Percentiles rank a stretch among this genome's conserved stretches.
Evolutionary conservation across 2,329 filamentous ascomycete species (phyloP).

Genomic region (Penicillium aurantiogriseum): DNA sequence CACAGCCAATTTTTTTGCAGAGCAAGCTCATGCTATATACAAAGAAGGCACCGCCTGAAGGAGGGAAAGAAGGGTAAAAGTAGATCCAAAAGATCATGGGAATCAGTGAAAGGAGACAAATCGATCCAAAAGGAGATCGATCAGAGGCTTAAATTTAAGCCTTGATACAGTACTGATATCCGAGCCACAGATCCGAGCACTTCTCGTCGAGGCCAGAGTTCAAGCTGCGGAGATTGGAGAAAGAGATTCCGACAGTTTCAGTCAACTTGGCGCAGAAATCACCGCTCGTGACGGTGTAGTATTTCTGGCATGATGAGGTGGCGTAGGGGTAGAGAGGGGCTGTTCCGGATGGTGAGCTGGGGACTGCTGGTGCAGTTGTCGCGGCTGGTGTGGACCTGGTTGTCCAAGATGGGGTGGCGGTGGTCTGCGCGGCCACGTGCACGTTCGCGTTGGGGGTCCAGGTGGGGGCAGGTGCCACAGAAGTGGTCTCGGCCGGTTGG

Average conservation of each 20-base stretch:
- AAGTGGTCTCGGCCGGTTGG: neutral
- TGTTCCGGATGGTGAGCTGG: constrained; percentile 10
- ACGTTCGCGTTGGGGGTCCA: neutral
- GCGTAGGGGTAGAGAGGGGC: constrained; percentile 25
- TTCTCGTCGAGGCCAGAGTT: constrained; percentile 29
- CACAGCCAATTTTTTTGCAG: constrained; percentile 4
- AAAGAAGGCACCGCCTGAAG: constrained; percentile 11
- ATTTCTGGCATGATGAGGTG: constrained; percentile 22
- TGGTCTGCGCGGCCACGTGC: neutral
- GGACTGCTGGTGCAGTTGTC: neutral
- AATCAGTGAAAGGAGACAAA: neutral
- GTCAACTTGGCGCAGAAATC: constrained; percentile 30
- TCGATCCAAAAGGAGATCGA: neutral
- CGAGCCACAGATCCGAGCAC: constrained; percentile 34
- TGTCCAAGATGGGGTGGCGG: constrained; percentile 6
- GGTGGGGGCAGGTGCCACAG: neutral
- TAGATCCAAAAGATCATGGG: neutral
- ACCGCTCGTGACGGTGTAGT: constrained; percentile 20
- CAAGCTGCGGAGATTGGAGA: constrained; percentile 22
- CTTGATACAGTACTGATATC: constrained; percentile 32
- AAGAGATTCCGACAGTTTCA: constrained; percentile 18
- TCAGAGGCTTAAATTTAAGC: constrained; percentile 11
- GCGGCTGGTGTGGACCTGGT: constrained; percentile 8
- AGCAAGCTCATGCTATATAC: constrained; percentile 13
- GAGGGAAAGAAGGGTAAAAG: constrained; percentile 6